phyloP scores from a whole-genome alignment of 192 early-diverging fungal genomes.

The Dimargaris verticillata region DNA sequence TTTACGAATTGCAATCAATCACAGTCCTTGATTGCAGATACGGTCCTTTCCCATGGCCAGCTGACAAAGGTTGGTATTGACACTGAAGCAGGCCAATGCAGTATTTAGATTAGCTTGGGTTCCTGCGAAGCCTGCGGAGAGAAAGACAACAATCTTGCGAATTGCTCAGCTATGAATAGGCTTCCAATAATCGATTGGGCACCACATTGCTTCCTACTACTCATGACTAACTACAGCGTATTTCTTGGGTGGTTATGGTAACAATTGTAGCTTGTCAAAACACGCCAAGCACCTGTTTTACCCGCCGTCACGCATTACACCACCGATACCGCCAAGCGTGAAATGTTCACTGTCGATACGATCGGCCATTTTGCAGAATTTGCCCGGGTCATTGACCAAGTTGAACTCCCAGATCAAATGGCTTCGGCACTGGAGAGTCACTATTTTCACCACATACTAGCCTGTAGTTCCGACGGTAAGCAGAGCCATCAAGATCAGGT shows the following conservation, averaged over 20 bases:
- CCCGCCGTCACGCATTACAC: not conserved
- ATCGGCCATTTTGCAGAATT: constrained; percentile 25
- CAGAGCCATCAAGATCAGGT: no score
- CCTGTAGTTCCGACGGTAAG: constrained; percentile 20
- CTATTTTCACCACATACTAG: constrained; percentile 30
- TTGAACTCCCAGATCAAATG: constrained; percentile 30
- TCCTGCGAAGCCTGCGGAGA: no score
- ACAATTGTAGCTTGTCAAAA: not conserved
- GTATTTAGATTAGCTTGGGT: no score
- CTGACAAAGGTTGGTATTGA: no score
- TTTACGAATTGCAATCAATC: no score
- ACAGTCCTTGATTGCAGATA: no score
- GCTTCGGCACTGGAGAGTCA: constrained; percentile 26
- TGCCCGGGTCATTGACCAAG: constrained; percentile 24
- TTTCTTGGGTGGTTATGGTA: not conserved
- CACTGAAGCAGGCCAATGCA: no score
- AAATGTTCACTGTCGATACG: constrained; percentile 14
- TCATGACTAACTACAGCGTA: not conserved
- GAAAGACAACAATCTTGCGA: no score
- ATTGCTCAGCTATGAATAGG: no score
- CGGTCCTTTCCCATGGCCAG: no score
- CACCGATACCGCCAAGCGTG: not conserved
- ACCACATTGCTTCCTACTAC: not conserved
- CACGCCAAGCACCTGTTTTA: not conserved
- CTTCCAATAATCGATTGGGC: no score